Evolutionary conservation across 2,329 filamentous ascomycete genomes (phyloP).

Genomic region (Alternaria postmessia): DNA sequence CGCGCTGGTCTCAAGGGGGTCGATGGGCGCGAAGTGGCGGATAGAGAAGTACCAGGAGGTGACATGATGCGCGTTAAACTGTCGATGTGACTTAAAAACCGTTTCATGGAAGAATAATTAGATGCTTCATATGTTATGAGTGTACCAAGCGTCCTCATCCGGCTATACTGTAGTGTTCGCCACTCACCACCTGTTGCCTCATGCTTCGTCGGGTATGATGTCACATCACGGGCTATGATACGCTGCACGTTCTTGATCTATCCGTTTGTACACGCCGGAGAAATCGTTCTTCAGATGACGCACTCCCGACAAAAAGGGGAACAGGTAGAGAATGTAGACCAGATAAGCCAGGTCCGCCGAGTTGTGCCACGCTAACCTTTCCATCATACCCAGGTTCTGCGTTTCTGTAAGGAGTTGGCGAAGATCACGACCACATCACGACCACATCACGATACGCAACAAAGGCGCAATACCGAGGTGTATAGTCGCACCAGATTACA

Average conservation of each 20-base stretch:
- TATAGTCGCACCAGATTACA: background rate
- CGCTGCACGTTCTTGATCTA: background rate
- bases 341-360: background rate
- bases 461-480: background rate
- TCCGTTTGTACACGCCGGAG: background rate
- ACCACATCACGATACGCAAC: background rate
- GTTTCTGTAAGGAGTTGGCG: background rate
- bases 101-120: background rate
- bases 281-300: background rate
- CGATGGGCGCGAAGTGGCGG: background rate
- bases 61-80: conserved; percentile 1
- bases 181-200: background rate
- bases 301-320: background rate
- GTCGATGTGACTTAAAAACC: conserved; percentile 3
- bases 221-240: background rate
- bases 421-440: background rate
- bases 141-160: no score
- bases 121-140: background rate
- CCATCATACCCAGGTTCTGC: background rate
- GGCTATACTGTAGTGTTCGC: background rate
- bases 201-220: background rate
- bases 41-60: conserved; percentile 2
- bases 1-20: background rate
- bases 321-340: background rate
- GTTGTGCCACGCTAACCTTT: background rate